Evolutionary conservation across 1,139 yeast genomes (phyloP).

Genomic region (Komagataea norvegica): DNA sequence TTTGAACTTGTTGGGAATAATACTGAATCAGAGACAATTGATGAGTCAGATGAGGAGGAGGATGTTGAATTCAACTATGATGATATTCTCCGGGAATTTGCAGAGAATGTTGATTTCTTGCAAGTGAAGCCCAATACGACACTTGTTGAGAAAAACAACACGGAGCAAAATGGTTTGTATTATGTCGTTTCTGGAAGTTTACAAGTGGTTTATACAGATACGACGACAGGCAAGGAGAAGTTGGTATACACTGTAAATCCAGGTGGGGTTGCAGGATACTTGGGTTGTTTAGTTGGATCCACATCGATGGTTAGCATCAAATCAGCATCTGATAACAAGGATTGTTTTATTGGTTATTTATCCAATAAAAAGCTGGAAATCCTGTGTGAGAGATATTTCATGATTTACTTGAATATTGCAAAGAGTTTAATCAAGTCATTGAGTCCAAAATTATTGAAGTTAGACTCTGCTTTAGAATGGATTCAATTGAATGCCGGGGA

Average conservation of each 20-base stretch:
- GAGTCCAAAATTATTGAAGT: constrained; percentile 61
- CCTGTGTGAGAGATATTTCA: constrained; percentile 70
- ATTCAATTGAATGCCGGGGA: constrained; percentile 84
- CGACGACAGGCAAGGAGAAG: constrained; percentile 31
- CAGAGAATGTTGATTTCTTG: constrained; percentile 55
- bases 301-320: constrained; percentile 69
- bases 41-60: constrained; percentile 9
- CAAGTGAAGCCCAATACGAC: constrained; percentile 50
- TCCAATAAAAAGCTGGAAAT: constrained; percentile 58
- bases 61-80: constrained; percentile 43
- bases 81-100: constrained; percentile 50
- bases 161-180: constrained; percentile 66
- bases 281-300: constrained; percentile 76
- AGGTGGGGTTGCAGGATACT: constrained; percentile 87
- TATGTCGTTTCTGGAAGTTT: constrained; percentile 75
- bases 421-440: constrained; percentile 61
- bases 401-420: constrained; percentile 74
- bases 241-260: constrained; percentile 55
- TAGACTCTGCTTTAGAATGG: constrained; percentile 96
- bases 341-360: constrained; percentile 67
- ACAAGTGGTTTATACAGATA: constrained; percentile 47
- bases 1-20: constrained; percentile 4
- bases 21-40: constrained; percentile 2
- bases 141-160: constrained; percentile 55
- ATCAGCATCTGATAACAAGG: constrained; percentile 34